phyloP scores from a whole-genome alignment of 1,139 yeast genomes.

The Yamadazyma atlantica region DNA sequence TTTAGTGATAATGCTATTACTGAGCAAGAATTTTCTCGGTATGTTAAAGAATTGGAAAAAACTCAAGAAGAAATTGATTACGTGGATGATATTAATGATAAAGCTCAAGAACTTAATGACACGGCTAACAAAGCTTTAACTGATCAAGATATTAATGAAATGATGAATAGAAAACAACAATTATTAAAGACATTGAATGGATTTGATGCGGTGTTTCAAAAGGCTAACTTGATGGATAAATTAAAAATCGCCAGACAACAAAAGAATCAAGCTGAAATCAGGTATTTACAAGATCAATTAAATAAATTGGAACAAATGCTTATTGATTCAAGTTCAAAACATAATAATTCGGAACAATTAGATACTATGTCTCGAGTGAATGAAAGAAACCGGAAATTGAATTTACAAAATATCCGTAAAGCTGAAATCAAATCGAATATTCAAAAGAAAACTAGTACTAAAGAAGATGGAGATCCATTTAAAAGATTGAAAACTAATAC shows the following conservation, averaged over 20 bases:
- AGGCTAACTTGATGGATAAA: conserved; percentile 71
- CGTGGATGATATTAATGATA: conserved; percentile 63
- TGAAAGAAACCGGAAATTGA: conserved; percentile 79
- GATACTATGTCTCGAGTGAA: conserved; percentile 62
- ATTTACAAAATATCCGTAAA: conserved; percentile 70
- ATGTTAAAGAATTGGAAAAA: conserved; percentile 58
- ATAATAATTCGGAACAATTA: conserved; percentile 22
- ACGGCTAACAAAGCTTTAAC: conserved; percentile 69
- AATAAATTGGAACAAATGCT: conserved; percentile 31
- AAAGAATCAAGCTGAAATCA: conserved; percentile 51
- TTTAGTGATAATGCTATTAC: conserved; percentile 77
- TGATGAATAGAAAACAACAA: conserved; percentile 69
- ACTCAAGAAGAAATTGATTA: conserved; percentile 65
- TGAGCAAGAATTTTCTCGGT: conserved; percentile 69
- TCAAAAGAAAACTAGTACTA: conserved; percentile 48
- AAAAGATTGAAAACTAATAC: conserved; percentile 86
- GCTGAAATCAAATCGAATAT: conserved; percentile 73
- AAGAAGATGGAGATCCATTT: conserved; percentile 77
- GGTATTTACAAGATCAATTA: conserved; percentile 48
- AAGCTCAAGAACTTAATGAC: conserved; percentile 55
- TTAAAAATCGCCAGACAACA: conserved; percentile 74
- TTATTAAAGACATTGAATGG: conserved; percentile 45
- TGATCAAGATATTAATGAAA: conserved; percentile 73
- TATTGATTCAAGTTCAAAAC: conserved; percentile 22
- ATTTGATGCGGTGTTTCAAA: conserved; percentile 76